A percentile compares a stretch with the other conserved stretches of the same genome.
phyloP scores from a whole-genome alignment of 2,329 filamentous ascomycete species.

The Aspergillus pseudotamarii region DNA sequence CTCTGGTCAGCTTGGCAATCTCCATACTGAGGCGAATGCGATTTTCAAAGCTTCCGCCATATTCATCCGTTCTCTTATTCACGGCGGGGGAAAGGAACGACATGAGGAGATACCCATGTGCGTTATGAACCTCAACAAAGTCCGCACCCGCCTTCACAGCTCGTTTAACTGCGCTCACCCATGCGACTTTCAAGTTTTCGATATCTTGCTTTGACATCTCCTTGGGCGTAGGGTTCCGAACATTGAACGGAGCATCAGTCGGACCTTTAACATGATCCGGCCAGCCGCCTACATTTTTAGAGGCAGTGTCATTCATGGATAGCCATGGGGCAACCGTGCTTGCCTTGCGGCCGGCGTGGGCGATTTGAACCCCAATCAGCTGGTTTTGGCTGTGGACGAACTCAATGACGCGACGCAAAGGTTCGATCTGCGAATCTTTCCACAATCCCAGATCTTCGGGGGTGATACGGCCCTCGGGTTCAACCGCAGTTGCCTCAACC shows the following conservation, averaged over 20 bases:
- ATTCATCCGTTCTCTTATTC: constrained; percentile 68
- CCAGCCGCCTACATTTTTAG: constrained; percentile 57
- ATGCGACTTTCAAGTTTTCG: constrained; percentile 62
- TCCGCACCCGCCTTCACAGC: constrained; percentile 73
- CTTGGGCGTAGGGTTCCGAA: constrained; percentile 63
- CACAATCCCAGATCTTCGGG: constrained; percentile 67
- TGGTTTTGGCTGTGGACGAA: constrained; percentile 79
- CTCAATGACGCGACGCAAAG: constrained; percentile 68
- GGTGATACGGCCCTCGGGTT: constrained; percentile 77
- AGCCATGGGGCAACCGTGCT: constrained; percentile 59
- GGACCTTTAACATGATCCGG: constrained; percentile 59
- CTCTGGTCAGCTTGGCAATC: constrained; percentile 63
- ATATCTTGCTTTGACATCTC: constrained; percentile 72
- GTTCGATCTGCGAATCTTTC: constrained; percentile 79
- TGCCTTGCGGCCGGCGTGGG: constrained; percentile 72
- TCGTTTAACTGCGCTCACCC: constrained; percentile 59
- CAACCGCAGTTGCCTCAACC: constrained; percentile 76
- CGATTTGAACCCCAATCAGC: constrained; percentile 77
- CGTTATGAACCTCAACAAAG: constrained; percentile 76
- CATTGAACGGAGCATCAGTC: constrained; percentile 63
- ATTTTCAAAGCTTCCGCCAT: constrained; percentile 60
- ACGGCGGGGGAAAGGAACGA: constrained; percentile 68
- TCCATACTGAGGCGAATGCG: constrained; percentile 69
- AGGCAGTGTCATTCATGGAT: constrained; percentile 40
- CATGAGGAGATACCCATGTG: constrained; percentile 76